A percentile compares a stretch with the other conserved stretches of the same genome.
Evolutionary conservation across 257 asterid genomes (phyloP).

Genomic region (Capsicum rhomboideum): DNA sequence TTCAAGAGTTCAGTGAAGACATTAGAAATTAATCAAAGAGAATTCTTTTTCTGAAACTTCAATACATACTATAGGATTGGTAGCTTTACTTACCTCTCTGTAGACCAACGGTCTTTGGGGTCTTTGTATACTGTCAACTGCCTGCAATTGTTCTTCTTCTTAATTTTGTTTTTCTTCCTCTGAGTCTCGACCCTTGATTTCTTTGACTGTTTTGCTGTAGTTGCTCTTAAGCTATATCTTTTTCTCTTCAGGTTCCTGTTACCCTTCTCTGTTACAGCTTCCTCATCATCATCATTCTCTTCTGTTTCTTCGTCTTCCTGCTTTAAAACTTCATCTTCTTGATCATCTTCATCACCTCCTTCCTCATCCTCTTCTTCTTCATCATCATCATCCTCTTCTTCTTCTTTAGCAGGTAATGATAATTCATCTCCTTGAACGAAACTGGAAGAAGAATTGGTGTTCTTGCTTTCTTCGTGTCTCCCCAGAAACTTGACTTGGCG

Average conservation of each 20-base stretch:
- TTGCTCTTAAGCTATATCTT: slow-evolving; percentile 56
- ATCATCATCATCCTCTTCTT: slow-evolving; percentile 4
- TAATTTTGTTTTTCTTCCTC: slow-evolving; percentile 33
- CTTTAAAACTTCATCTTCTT: slow-evolving; percentile 14
- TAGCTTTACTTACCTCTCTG: slow-evolving; percentile 51
- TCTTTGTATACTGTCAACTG: slow-evolving; percentile 38
- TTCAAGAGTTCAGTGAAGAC: slow-evolving; percentile 10
- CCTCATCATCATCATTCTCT: slow-evolving; percentile 21
- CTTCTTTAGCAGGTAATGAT: slow-evolving; percentile 4
- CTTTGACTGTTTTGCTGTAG: slow-evolving; percentile 35
- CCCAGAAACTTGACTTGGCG: slow-evolving; percentile 74
- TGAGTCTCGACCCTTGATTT: slow-evolving; percentile 28
- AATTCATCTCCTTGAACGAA: slow-evolving; percentile 28
- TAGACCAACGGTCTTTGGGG: slow-evolving; percentile 93
- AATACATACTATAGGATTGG: not conserved
- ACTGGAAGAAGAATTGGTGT: slow-evolving; percentile 41
- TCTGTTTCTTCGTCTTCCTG: slow-evolving; percentile 18
- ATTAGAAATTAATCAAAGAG: not conserved
- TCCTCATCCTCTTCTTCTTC: not conserved
- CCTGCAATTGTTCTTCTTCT: slow-evolving; percentile 33
- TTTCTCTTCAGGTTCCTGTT: slow-evolving; percentile 55
- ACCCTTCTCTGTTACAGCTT: slow-evolving; percentile 18
- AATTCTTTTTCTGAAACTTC: not conserved
- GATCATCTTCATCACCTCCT: not conserved
- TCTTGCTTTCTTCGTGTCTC: slow-evolving; percentile 41